Evolutionary conservation across 2,329 filamentous ascomycete genomes (phyloP).

Genomic region (Ramichloridium luteum): DNA sequence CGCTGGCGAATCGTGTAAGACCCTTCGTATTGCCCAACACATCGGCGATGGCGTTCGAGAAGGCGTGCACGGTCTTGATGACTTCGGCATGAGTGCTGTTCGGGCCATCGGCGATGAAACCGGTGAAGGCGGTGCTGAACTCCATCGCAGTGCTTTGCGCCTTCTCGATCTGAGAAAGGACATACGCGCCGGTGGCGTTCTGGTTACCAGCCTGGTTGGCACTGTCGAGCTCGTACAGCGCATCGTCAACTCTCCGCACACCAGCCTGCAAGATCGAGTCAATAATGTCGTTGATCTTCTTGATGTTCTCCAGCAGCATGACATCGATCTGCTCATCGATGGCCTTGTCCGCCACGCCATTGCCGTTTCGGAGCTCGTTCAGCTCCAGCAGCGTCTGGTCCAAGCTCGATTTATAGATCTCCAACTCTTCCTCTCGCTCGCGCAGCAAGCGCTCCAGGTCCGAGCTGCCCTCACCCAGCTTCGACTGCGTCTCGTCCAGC

Average conservation of each 20-base stretch:
- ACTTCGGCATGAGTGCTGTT: constrained; percentile 82
- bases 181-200: constrained; percentile 87
- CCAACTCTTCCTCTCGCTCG: constrained; percentile 94
- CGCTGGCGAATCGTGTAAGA: constrained; percentile 78
- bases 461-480: constrained; percentile 65
- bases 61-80: constrained; percentile 83
- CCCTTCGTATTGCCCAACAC: constrained; percentile 96
- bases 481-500: constrained; percentile 70
- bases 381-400: constrained; percentile 89
- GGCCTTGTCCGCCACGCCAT: constrained; percentile 58
- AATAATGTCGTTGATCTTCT: constrained; percentile 94
- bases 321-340: constrained; percentile 86
- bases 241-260: constrained; percentile 88
- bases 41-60: constrained; percentile 81
- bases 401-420: constrained; percentile 97
- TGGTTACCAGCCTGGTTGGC: constrained; percentile 98
- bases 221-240: constrained; percentile 92
- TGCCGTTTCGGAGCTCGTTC: constrained; percentile 61
- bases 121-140: constrained; percentile 96
- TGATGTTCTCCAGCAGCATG: constrained; percentile 70
- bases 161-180: constrained; percentile 94
- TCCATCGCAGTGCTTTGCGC: constrained; percentile 89
- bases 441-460: constrained; percentile 76
- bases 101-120: constrained; percentile 92
- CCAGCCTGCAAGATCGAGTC: constrained; percentile 91